Conservation (phyloP, 1,284 basidiomycete genomes). For the Pisolithus thermaeus region DNA sequence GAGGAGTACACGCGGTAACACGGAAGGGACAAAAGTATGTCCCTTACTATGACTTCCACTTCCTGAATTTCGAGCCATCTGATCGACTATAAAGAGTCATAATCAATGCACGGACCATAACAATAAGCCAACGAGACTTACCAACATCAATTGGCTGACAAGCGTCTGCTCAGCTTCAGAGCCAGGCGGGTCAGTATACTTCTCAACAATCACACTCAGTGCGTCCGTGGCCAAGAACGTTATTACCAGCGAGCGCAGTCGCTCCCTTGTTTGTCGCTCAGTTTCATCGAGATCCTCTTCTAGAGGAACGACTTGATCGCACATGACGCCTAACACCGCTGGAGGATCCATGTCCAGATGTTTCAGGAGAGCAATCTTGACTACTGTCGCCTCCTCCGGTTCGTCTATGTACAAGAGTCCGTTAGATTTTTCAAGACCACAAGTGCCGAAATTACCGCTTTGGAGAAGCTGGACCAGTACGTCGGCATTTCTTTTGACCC, state of each 20-base stretch:
- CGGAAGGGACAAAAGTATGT: conserved; percentile 46
- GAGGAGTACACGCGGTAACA: conserved; percentile 35
- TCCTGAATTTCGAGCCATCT: conserved; percentile 38
- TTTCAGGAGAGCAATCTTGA: conserved; percentile 52
- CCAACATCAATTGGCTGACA: conserved; percentile 44
- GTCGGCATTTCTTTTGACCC: conserved; percentile 66
- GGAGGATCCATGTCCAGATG: conserved; percentile 60
- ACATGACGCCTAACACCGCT: conserved; percentile 58
- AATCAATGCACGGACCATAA: not conserved
- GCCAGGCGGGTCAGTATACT: conserved; percentile 37
- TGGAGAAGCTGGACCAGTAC: conserved; percentile 69
- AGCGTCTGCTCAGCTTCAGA: conserved; percentile 45
- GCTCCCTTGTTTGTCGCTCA: conserved; percentile 51
- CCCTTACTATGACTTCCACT: conserved; percentile 44
- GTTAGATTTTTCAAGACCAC: not conserved
- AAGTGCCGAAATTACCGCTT: conserved; percentile 46
- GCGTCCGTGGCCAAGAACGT: conserved; percentile 53
- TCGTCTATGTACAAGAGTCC: conserved; percentile 43
- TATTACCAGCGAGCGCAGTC: conserved; percentile 52
- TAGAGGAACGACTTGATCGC: conserved; percentile 55
- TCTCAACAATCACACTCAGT: conserved; percentile 40
- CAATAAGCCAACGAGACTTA: conserved; percentile 21
- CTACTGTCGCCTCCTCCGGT: conserved; percentile 53
- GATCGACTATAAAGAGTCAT: conserved; percentile 41
- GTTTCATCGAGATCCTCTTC: conserved; percentile 51